Evolutionary conservation across 2,329 filamentous ascomycete species (phyloP).

Genomic region (Fusarium pseudograminearum): DNA sequence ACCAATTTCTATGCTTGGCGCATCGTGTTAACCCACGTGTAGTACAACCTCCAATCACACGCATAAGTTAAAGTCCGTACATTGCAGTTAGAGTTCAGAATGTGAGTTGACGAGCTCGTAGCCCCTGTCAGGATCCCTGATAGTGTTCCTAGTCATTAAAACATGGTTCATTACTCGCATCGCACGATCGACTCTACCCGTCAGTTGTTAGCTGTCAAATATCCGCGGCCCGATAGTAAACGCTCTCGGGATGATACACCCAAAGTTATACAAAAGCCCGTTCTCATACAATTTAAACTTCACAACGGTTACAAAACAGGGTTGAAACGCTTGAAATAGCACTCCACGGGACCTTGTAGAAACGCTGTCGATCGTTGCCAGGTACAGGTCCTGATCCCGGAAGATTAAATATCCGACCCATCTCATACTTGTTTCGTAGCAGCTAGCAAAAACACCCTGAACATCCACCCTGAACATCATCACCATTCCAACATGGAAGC

Average conservation of each 20-base stretch:
- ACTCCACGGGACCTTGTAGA: background rate
- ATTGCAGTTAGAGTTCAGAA: background rate
- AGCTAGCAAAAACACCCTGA: background rate
- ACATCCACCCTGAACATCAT: background rate
- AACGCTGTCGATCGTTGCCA: background rate
- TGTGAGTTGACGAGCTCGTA: background rate
- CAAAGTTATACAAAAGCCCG: background rate
- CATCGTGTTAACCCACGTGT: background rate
- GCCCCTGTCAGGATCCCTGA: background rate
- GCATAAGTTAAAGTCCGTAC: background rate
- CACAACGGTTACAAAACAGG: background rate
- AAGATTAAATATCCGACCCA: background rate
- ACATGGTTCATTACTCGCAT: background rate
- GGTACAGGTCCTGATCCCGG: background rate
- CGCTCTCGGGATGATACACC: background rate
- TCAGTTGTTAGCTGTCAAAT: background rate
- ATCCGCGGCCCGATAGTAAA: background rate
- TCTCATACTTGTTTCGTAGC: background rate
- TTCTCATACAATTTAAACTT: background rate
- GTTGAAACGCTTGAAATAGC: background rate
- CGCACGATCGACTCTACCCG: background rate
- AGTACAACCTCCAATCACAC: background rate
- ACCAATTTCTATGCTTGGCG: background rate
- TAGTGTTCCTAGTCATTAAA: background rate
- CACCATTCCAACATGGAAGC: conserved; percentile 13